A percentile compares a stretch with the other conserved stretches of the same genome.
These are phyloP conservation scores for Vanrija pseudolonga DNA, from an alignment of 1,284 basidiomycete species.

Conservation along the genomic window DNA sequence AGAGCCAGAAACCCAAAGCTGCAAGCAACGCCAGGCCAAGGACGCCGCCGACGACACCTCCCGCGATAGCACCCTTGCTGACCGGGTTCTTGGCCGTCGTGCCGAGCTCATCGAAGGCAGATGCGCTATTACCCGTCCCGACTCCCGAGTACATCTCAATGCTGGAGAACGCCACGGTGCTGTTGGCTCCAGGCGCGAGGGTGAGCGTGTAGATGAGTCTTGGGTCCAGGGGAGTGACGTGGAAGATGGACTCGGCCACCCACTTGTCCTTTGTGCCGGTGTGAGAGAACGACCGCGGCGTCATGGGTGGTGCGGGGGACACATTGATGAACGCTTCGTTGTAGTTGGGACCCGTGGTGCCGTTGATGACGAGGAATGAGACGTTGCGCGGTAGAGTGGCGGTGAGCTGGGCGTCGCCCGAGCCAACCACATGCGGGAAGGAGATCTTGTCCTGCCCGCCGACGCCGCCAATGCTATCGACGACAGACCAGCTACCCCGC, in stretches of 20 bases:
- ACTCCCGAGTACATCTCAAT: background rate
- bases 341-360: background rate
- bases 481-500: no score
- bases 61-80: conserved; percentile 38
- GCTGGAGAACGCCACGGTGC: background rate
- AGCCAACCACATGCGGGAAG: no score
- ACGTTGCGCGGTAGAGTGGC: background rate
- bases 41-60: conserved; percentile 46
- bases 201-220: background rate
- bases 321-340: background rate
- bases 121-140: background rate
- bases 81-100: conserved; percentile 8
- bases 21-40: conserved; percentile 32
- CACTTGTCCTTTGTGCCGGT: background rate
- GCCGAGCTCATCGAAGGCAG: background rate
- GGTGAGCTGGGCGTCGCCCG: background rate
- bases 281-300: background rate
- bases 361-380: background rate
- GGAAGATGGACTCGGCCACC: background rate
- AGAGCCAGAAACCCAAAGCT: conserved; percentile 30
- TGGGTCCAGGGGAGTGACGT: background rate
- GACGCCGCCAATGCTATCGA: no score
- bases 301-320: background rate
- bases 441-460: no score
- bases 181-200: background rate